Base-by-base conservation (phyloP, 768 basidiomycete species). In the Termitomyces sp. region DNA sequence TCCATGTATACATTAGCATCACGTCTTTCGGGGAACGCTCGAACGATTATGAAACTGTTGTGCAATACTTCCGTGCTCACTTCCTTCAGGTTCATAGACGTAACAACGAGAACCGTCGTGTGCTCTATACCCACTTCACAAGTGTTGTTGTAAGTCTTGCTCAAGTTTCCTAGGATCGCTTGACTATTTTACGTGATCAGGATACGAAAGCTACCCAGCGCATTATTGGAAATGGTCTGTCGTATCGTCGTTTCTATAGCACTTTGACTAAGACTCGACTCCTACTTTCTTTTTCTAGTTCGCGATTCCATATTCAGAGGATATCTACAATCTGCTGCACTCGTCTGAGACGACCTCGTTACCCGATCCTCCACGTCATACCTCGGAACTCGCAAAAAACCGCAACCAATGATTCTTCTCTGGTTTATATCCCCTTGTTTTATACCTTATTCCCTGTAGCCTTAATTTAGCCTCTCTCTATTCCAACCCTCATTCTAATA, bases 41-140 rank as follows among this genome's bases (percentile, higher is more conserved):
- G n/a, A 92, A 93, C 67, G 87, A 87, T 64, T 91, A 86, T 64
- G 88, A 92, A 57, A 83, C 86, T 5, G 89, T 90, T 21, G 84
- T 90, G 42, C 84, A 88, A 65, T 93, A 93, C 72, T 93, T 94
- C 82, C 86, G 89, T 10, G 87, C 89, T 35, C 92, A 93, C 64
- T 94, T 94, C 73, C 73, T 90, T 58, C 90, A 93, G 69, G 86
- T 89, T 17, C 90, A 92, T 68, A 75, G 85, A 63, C 81, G 82
- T 61, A 92, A 90, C 58, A 90, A 92, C 62, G 85, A 90, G 63
- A 87, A 88, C 63, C 81, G 84, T 41, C 82, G 90, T 50, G 87
- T 89, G n/a, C 73, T 93, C 2, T 93, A 90, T 66, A 86, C 85
- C 3, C 91, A 91, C 68, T 77, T 91, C 65, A 92, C 90, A 8